Conservation (phyloP, 192 early-diverging fungal species). For the Backusella westeae region DNA sequence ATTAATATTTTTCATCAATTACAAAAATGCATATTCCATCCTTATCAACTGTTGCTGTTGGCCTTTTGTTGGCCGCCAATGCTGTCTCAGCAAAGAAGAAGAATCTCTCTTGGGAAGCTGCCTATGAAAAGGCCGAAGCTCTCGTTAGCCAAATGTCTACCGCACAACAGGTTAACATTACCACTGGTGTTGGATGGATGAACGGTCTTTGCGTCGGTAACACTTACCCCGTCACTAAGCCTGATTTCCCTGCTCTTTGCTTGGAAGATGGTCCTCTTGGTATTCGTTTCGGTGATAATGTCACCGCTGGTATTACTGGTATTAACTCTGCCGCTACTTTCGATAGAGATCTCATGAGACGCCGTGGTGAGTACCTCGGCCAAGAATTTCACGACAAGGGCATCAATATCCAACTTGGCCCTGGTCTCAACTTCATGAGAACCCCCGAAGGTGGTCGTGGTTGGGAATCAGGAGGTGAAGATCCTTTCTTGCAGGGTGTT, state of each 20-base stretch:
- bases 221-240: conserved; percentile 32
- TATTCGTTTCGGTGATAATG: conserved; percentile 36
- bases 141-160: conserved; percentile 39
- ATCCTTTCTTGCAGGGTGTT: conserved; percentile 27
- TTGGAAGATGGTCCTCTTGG: conserved; percentile 24
- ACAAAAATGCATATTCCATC: conserved; percentile 10
- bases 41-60: neutral
- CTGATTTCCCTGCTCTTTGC: conserved; percentile 46
- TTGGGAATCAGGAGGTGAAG: conserved; percentile 35
- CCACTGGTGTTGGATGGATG: conserved; percentile 46
- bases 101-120: conserved; percentile 24
- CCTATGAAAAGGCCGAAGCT: conserved; percentile 19
- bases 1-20: neutral
- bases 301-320: conserved; percentile 47
- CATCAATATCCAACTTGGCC: conserved; percentile 53
- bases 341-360: conserved; percentile 45
- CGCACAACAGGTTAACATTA: conserved; percentile 48
- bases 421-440: conserved; percentile 26
- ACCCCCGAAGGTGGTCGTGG: conserved; percentile 16
- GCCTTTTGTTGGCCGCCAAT: neutral
- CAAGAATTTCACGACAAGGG: conserved; percentile 57
- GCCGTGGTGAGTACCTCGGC: conserved; percentile 48
- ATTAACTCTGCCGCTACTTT: conserved; percentile 63
- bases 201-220: conserved; percentile 49
- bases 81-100: neutral